Evolutionary conservation across 2,329 filamentous ascomycete species (phyloP).

Genomic region (Fusarium chaquense): DNA sequence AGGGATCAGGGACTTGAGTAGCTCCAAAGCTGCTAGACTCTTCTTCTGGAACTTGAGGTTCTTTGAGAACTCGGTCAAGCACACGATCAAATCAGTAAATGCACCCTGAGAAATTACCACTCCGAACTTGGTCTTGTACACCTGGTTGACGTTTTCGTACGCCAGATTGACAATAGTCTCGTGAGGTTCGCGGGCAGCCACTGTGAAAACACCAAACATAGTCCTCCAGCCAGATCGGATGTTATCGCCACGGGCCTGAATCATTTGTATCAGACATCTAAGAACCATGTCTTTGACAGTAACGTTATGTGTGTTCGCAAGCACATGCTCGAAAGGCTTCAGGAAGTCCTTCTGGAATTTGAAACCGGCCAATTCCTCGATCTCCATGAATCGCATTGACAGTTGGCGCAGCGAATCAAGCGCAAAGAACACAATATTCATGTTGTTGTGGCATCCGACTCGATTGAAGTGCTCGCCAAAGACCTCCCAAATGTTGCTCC

Average conservation of each 20-base stretch:
- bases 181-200: constrained; percentile 91
- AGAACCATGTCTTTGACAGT: constrained; percentile 98
- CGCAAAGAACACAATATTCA: constrained; percentile 96
- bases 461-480: constrained; percentile 99
- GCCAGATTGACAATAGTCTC: constrained; percentile 97
- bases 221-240: constrained; percentile 98
- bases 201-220: constrained; percentile 99
- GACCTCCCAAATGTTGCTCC: constrained; percentile 97
- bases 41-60: constrained; percentile 99
- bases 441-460: constrained; percentile 96
- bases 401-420: constrained; percentile 94
- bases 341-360: constrained; percentile 99
- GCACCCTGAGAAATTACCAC: constrained; percentile 96
- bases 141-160: constrained; percentile 94
- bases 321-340: constrained; percentile 97
- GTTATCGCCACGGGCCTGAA: constrained; percentile 94
- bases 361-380: constrained; percentile 97
- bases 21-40: constrained; percentile 94
- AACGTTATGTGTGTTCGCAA: constrained; percentile 90
- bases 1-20: constrained; percentile 90
- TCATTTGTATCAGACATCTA: constrained; percentile 98
- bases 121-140: constrained; percentile 95
- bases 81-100: constrained; percentile 96
- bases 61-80: constrained; percentile 97
- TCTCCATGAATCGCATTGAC: constrained; percentile 99